Evolutionary conservation across 306 rosid genomes (phyloP).

Genomic region (Medicago lupulina): DNA sequence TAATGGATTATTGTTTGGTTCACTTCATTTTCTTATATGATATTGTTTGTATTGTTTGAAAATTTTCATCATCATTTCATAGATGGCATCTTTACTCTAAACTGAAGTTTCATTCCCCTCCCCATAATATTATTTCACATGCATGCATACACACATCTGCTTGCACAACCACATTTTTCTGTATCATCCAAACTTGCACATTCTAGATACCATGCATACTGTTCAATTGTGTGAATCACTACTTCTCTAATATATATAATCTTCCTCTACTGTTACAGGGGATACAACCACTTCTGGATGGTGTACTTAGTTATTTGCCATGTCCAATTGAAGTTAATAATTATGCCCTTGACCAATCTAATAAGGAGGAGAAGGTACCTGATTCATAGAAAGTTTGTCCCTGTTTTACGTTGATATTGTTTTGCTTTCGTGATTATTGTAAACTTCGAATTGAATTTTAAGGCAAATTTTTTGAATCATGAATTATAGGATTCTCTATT

Average conservation of each 20-base stretch:
- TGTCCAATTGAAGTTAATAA: conserved; percentile 89
- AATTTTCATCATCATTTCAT: conserved; percentile 5
- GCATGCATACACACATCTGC: neutral
- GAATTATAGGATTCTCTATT: conserved; percentile 21
- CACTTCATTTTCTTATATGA: neutral
- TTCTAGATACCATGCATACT: conserved; percentile 24
- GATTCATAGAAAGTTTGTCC: conserved; percentile 27
- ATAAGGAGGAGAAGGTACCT: conserved; percentile 84
- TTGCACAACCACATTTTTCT: conserved; percentile 9
- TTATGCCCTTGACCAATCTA: conserved; percentile 92
- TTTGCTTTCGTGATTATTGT: conserved; percentile 24
- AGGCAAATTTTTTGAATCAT: neutral
- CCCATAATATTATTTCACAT: conserved; percentile 13
- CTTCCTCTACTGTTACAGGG: conserved; percentile 67
- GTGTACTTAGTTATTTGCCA: conserved; percentile 87
- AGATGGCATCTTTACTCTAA: conserved; percentile 1
- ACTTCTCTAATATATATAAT: conserved; percentile 37
- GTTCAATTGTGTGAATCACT: conserved; percentile 7
- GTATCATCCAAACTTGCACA: conserved; percentile 24
- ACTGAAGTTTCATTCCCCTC: neutral
- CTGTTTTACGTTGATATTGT: conserved; percentile 34
- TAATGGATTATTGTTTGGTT: conserved; percentile 22
- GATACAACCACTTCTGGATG: conserved; percentile 95
- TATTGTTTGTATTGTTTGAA: conserved; percentile 8
- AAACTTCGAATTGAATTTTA: conserved; percentile 19